Base-by-base conservation (phyloP, 805 yeast species). In the Ogataea parapolymorpha region DNA sequence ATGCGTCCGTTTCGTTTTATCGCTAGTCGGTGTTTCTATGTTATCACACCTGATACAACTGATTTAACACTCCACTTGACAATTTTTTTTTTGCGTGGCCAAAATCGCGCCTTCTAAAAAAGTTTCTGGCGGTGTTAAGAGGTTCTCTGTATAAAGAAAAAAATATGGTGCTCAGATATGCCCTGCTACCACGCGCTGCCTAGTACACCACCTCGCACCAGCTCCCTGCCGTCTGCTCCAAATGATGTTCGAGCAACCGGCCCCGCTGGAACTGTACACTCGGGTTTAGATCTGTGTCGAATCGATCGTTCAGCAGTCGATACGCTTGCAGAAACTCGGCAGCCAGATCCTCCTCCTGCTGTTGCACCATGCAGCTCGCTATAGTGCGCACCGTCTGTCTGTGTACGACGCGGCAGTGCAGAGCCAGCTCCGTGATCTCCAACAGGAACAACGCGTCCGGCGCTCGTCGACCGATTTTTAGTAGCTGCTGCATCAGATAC, bases 11-110 rank as follows among this genome's bases (percentile, higher is more conserved):
- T 32, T n/a, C 22, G 4, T n/a, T 12, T 20, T 26, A 17, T 14
- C 32, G 38, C 27, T 5, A 6, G 15, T 11, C 9, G 32, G 12
- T 32, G 26, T 12, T 24, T 32, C 17, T 32, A 16, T 26, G 22
- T 20, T 20, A 12, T 18, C 20, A 18, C 26, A 23, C 28, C 26
- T 10, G 13, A 8, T 29, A 13, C n/a, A 32, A 27, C 14, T 11
- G 15, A 23, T 13, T 26, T 26, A 31, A 29, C 25, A 20, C 32
- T 37, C 32, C 25, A 22, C 31, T 29, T 37, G 30, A 18, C 14
- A 28, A 33, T 32, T 36, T 37, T 38, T 38, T 38, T 38, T 39
- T 24, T 39, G 37, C 42, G 42, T 39, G 37, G 42, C 37, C 42
- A 26, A 20, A 39, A 28, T 33, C 37, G 42, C 42, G 34, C 42